phyloP scores from a whole-genome alignment of 208 protist species.

The Strigomonas galati region DNA sequence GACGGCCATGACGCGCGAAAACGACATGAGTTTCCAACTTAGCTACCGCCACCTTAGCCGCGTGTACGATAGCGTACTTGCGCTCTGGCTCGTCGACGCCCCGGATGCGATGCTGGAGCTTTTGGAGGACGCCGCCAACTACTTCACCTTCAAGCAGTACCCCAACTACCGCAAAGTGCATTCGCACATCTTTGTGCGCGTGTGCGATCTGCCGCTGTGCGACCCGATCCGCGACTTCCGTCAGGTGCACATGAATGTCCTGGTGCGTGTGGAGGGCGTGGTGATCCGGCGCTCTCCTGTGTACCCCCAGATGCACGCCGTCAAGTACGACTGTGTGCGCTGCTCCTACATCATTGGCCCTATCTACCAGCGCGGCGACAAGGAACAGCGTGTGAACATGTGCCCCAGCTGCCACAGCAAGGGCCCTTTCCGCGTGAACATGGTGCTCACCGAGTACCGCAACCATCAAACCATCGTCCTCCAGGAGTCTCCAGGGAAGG shows the following conservation, averaged over 20 bases:
- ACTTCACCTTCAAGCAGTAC: constrained; percentile 88
- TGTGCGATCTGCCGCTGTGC: constrained; percentile 95
- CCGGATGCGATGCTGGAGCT: constrained; percentile 97
- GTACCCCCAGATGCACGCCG: constrained; percentile 97
- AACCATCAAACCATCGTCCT: constrained; percentile 99
- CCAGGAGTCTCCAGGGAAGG: constrained; percentile 98
- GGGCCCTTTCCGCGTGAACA: constrained; percentile 96
- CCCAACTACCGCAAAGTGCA: constrained; percentile 94
- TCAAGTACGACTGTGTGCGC: constrained; percentile 96
- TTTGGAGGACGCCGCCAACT: constrained; percentile 95
- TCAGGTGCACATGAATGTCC: constrained; percentile 97
- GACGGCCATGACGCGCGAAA: constrained; percentile 89
- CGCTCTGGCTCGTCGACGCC: constrained; percentile 95
- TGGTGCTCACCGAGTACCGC: constrained; percentile 97
- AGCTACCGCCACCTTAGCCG: constrained; percentile 93
- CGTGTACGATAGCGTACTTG: constrained; percentile 88
- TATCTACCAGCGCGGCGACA: constrained; percentile 86
- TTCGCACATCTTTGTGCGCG: constrained; percentile 94
- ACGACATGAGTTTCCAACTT: constrained; percentile 91
- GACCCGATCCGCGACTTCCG: constrained; percentile 98
- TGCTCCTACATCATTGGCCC: constrained; percentile 94
- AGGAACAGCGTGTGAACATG: constrained; percentile 82
- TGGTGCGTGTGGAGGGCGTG: constrained; percentile 98
- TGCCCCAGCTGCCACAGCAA: constrained; percentile 92
- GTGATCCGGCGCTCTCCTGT: constrained; percentile 97